Percentiles rank a stretch among this genome's conserved stretches.
These are phyloP conservation scores for Hibiscus trionum DNA, from an alignment of 345 rosid species.

Conservation along the genomic window DNA sequence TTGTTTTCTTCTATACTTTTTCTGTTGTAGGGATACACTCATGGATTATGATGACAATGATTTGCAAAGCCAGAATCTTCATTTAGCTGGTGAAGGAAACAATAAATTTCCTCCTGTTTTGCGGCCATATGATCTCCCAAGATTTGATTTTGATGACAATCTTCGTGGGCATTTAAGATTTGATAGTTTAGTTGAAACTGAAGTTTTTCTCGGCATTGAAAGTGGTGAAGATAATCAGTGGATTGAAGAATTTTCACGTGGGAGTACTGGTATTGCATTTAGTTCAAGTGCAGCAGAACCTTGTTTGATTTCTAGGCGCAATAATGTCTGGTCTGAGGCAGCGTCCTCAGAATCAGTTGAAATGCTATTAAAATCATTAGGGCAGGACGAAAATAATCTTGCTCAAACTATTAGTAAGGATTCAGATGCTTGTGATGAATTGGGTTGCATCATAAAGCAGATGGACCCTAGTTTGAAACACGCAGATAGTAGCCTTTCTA, in stretches of 20 bases:
- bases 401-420: slow-evolving; percentile 37
- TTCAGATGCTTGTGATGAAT: slow-evolving; percentile 62
- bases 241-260: slow-evolving; percentile 84
- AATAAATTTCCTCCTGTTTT: slow-evolving; percentile 61
- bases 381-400: slow-evolving; percentile 66
- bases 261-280: slow-evolving; percentile 61
- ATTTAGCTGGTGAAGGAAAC: slow-evolving; percentile 81
- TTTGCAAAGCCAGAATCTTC: slow-evolving; percentile 89
- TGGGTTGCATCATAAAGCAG: slow-evolving; percentile 55
- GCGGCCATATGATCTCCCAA: slow-evolving; percentile 70
- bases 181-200: slow-evolving; percentile 66
- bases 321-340: slow-evolving; percentile 98
- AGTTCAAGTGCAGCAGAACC: slow-evolving; percentile 72
- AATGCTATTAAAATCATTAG: slow-evolving; percentile 92
- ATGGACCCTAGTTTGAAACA: slow-evolving; percentile 60
- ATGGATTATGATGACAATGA: slow-evolving; percentile 99
- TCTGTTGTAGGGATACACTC: slow-evolving; percentile 57
- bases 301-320: slow-evolving; percentile 69
- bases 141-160: slow-evolving; percentile 85
- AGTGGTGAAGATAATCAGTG: slow-evolving; percentile 76
- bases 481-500: slow-evolving; percentile 26
- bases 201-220: slow-evolving; percentile 78
- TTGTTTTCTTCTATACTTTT: neutral
- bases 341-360: slow-evolving; percentile 85
- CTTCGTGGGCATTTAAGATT: slow-evolving; percentile 63